Evolutionary conservation across 2,329 filamentous ascomycete genomes (phyloP), one percentile per base, ranked within the genome.

Genomic region (Hyphodiscus sp.): DNA sequence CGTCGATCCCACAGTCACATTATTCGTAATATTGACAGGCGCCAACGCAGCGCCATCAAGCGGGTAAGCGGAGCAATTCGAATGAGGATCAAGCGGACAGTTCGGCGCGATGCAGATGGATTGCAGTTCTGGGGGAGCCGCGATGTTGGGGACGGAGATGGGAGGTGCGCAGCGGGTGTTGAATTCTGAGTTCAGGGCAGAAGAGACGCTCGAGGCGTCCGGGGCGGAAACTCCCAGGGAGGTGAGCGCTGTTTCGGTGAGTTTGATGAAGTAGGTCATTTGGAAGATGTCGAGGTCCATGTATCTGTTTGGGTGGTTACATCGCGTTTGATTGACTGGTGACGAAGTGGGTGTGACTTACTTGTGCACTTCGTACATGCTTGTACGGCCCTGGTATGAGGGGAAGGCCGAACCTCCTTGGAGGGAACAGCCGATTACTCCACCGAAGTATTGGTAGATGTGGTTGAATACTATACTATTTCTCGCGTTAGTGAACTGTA

Each of bases 371-470:
- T 75, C 64, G 67, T 76, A 78, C 74, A 76, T 75, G 57, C 70
- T 75, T 0, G 70, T 62, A 16, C 67, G 60, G 47, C 74, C 76
- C 8, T 53, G 59, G 66, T 82, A 83, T 20, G 71, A 66, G 16
- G 74, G 72, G 65, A 78, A 81, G 20, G 72, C 76, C 2, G 71
- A 49, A 68, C 71, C 74, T 51, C 75, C 74, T 64, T 78, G 74
- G 59, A 69, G 52, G 50, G 74, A 73, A 70, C 79, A 83, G 61
- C 75, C 76, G 42, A 82, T 73, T 13, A 83, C 71, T 19, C 70
- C 70, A 47, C 78, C 80, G 64, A 83, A 83, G 72, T 78, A 83
- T 59, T 77, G 66, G 69, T 83, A 83, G 26, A 83, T 70, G 61
- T 83, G 80, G 42, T 77, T 82, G 58, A 83, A 68, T 49, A 83